These are phyloP conservation scores for Penicillium coffeae DNA, from an alignment of 495 filamentous ascomycete species.

Conservation along the genomic window DNA sequence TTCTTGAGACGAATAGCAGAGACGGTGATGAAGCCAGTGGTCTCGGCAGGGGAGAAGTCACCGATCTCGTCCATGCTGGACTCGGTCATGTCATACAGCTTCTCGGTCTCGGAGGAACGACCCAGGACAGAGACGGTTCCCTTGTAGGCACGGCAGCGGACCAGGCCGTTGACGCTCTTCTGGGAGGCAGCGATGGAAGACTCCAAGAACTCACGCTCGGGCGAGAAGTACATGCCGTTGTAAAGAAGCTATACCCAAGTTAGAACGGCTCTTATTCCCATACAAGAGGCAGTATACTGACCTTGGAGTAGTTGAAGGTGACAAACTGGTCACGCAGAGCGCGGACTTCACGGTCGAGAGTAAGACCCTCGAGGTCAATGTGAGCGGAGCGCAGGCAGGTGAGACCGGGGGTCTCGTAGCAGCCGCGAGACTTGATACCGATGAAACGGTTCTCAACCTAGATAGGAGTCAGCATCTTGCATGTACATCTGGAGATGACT, in stretches of 20 bases:
- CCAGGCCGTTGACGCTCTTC: conserved; percentile 65
- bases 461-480: conserved; percentile 1
- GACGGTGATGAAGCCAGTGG: conserved; percentile 76
- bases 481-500: neutral
- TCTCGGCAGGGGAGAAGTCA: conserved; percentile 71
- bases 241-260: conserved; percentile 50
- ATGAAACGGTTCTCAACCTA: conserved; percentile 76
- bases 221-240: conserved; percentile 74
- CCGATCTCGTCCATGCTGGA: conserved; percentile 84
- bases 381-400: conserved; percentile 75
- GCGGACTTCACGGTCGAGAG: conserved; percentile 80
- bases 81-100: conserved; percentile 80
- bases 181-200: conserved; percentile 67
- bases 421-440: conserved; percentile 81
- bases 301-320: conserved; percentile 69
- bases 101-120: conserved; percentile 70
- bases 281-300: conserved; percentile 11
- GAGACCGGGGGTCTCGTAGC: conserved; percentile 79
- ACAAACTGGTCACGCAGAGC: conserved; percentile 75
- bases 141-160: conserved; percentile 73
- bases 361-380: conserved; percentile 79
- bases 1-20: conserved; percentile 88
- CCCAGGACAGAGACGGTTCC: conserved; percentile 71
- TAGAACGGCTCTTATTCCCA: neutral
- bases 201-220: conserved; percentile 77